Evolutionary conservation across 2,329 filamentous ascomycete genomes (phyloP), one percentile per base, ranked within the genome.

Genomic region (Pleurostoma richardsiae): DNA sequence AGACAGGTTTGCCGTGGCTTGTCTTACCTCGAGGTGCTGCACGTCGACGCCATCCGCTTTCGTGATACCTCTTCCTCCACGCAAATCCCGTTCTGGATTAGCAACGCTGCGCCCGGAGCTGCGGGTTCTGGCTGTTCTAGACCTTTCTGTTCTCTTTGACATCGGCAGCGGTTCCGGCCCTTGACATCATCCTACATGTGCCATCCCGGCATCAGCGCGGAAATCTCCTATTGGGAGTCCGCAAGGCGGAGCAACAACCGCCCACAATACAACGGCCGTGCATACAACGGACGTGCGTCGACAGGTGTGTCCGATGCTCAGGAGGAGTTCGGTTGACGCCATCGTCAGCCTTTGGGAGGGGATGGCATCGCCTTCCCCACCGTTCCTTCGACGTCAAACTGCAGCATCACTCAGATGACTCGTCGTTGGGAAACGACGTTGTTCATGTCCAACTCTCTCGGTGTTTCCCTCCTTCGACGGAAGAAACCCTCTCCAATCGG

Each of bases 311-410:
- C 26, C 19, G 6, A 48, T 39, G 30, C 30, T 30, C 28, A 30
- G 11, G 26, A 30, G 42, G 28, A 30, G 39, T 29, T 28, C 8
- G 30, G 19, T 8, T 36, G n/a, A 8, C 33, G 33, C 8, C n/a
- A 36, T 36, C 33, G n/a, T n/a, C 33, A 36, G 33, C 33, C 33
- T 36, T 36, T 36, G n/a, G 33, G 8, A 36, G 19, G 19, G 26
- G 31, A 19, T 31, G 10, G 29, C 40, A 10, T 26, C 8, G 4
- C 30, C n/a, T 41, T 19, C 29, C 10, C 49, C 49, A 52, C 47
- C 47, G 47, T 44, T 41, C 43, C 46, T 52, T 47, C 42, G 30
- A 50, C 47, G 49, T 50, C 47, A 50, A 50, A 45, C 29, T 41
- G 49, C 47, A 49, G 8, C 33, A 36, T 19, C 19, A 19, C 19